Conservation (phyloP, 192 early-diverging fungal genomes). For the Jimgerdemannia flammicorona region DNA sequence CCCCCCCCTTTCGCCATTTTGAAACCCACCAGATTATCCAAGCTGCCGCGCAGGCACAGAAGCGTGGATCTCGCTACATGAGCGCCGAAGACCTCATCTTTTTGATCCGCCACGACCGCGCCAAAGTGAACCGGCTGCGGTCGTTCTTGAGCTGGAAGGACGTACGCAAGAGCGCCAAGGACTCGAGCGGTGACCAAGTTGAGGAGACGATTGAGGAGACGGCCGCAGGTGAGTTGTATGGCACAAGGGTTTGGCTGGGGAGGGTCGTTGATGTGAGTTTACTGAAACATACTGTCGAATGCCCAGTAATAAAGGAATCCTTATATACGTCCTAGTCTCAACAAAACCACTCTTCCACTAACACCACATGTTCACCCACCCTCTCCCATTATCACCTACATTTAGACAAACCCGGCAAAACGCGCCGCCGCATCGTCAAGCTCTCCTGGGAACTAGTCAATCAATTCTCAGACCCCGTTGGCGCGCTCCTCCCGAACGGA, state of each 20-base stretch:
- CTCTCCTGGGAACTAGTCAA: conserved; percentile 93
- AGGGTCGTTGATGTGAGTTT: too few species aligned
- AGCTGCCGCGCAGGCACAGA: conserved; percentile 82
- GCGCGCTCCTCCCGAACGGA: too few species aligned
- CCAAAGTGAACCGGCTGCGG: conserved; percentile 86
- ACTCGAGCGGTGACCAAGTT: conserved; percentile 57
- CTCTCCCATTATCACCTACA: background rate
- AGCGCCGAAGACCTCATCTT: conserved; percentile 93
- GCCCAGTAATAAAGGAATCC: too few species aligned
- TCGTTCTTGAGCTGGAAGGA: conserved; percentile 96
- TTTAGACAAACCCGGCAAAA: conserved; percentile 44
- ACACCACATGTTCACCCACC: too few species aligned
- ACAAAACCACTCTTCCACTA: too few species aligned
- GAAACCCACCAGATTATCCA: conserved; percentile 58
- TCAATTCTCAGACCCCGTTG: conserved; percentile 56
- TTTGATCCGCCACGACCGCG: conserved; percentile 91
- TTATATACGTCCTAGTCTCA: too few species aligned
- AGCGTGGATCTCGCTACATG: conserved; percentile 77
- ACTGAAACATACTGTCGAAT: too few species aligned
- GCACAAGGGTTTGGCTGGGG: conserved; percentile 27
- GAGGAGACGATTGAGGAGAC: conserved; percentile 53
- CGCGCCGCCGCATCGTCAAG: conserved; percentile 71
- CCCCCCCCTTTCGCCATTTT: conserved; percentile 5
- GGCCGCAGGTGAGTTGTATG: conserved; percentile 49
- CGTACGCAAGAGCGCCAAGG: conserved; percentile 87